Conservation (phyloP, 371 early-diverging fungal species). For the Mucor sp. region DNA sequence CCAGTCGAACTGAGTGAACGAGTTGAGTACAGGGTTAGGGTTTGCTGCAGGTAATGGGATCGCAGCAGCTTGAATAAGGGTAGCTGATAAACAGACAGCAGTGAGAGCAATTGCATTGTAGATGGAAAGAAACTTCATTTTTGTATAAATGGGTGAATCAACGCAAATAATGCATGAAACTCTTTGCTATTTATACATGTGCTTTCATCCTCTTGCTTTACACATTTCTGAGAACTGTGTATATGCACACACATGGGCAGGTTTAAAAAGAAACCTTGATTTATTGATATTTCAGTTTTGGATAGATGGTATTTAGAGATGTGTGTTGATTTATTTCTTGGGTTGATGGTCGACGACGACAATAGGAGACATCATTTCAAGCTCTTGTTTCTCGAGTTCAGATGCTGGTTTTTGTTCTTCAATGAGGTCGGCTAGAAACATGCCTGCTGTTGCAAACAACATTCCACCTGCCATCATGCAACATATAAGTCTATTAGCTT, state of each 20-base stretch:
- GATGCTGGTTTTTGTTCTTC: conserved; percentile 41
- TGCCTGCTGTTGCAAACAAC: conserved; percentile 49
- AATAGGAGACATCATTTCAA: conserved; percentile 43
- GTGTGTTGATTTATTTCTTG: conserved; percentile 7
- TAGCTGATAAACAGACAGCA: background rate
- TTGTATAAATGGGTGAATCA: background rate
- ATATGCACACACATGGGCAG: background rate
- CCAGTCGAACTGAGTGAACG: conserved; percentile 12
- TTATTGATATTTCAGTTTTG: background rate
- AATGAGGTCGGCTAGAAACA: conserved; percentile 44
- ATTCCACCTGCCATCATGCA: conserved; percentile 42
- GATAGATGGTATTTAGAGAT: background rate
- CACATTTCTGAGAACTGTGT: background rate
- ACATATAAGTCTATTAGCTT: background rate
- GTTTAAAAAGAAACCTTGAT: background rate
- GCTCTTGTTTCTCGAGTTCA: conserved; percentile 34
- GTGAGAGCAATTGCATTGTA: background rate
- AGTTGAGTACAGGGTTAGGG: background rate
- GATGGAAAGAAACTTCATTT: conserved; percentile 5
- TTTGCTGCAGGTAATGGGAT: background rate
- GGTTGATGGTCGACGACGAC: conserved; percentile 38
- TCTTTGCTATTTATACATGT: background rate
- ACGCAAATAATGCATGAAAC: background rate
- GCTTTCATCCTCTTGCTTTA: no score
- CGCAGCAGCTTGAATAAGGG: background rate